Evolutionary conservation across 345 rosid species (phyloP).

Genomic region (Brassica nigra): DNA sequence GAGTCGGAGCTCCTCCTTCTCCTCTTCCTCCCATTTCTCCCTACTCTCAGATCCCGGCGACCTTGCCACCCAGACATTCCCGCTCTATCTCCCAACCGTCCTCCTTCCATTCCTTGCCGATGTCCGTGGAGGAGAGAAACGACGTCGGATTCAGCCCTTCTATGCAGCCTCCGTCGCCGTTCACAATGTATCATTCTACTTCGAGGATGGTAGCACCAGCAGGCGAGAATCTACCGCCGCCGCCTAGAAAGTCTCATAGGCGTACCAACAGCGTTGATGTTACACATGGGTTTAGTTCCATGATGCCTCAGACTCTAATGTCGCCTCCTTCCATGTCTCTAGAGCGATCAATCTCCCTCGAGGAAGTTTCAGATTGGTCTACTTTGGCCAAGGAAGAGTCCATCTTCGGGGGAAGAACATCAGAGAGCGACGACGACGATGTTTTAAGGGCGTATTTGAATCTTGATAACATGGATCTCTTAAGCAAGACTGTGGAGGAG

Average conservation of each 20-base stretch:
- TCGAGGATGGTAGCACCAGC: conserved; percentile 26
- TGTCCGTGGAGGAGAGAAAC: conserved; percentile 66
- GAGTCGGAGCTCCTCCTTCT: conserved; percentile 47
- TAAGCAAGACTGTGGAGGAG: conserved; percentile 53
- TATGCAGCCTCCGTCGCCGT: conserved; percentile 67
- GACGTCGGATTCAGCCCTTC: conserved; percentile 48
- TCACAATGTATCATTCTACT: conserved; percentile 48
- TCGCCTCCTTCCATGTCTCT: conserved; percentile 55
- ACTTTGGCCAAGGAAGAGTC: conserved; percentile 52
- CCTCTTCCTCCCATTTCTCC: conserved; percentile 37
- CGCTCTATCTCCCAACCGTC: conserved; percentile 62
- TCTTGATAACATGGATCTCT: conserved; percentile 59
- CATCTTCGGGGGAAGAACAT: conserved; percentile 33
- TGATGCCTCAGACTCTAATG: conserved; percentile 44
- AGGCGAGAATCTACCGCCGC: conserved; percentile 72
- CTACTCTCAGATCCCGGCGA: conserved; percentile 44
- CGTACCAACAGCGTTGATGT: conserved; percentile 88
- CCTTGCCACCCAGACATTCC: conserved; percentile 52
- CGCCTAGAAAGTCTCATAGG: conserved; percentile 69
- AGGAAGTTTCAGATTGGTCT: conserved; percentile 45
- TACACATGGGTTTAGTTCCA: conserved; percentile 61
- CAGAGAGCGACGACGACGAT: conserved; percentile 70
- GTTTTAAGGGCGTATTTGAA: conserved; percentile 66
- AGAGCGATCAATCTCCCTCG: conserved; percentile 53
- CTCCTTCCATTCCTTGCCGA: conserved; percentile 54